These are phyloP conservation scores for Lumnitzera littorea DNA, from an alignment of 345 rosid species.

Conservation along the genomic window DNA sequence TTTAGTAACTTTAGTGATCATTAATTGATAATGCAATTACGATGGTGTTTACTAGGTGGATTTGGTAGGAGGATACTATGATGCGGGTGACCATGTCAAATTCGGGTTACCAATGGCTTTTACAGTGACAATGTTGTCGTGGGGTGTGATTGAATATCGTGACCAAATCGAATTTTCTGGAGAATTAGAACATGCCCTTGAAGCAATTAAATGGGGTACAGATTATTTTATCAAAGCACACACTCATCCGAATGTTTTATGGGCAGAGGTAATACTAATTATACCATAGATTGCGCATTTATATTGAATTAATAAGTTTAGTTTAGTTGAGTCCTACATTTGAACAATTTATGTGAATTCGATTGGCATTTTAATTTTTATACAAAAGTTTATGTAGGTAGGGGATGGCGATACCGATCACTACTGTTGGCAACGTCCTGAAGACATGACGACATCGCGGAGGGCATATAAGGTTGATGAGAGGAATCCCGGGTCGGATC, in stretches of 20 bases:
- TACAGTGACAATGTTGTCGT: constrained; percentile 85
- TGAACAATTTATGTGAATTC: too few species aligned
- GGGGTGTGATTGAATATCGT: constrained; percentile 72
- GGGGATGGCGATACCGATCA: constrained; percentile 96
- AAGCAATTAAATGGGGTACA: constrained; percentile 93
- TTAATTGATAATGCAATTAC: too few species aligned
- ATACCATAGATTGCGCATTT: too few species aligned
- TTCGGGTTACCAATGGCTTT: constrained; percentile 98
- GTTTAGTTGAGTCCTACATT: neutral
- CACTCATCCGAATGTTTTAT: constrained; percentile 68
- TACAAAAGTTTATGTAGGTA: constrained; percentile 23
- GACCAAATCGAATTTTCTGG: constrained; percentile 58
- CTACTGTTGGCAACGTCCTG: constrained; percentile 97
- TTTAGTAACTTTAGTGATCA: too few species aligned
- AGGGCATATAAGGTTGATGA: constrained; percentile 78
- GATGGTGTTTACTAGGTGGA: constrained; percentile 46
- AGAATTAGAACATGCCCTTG: constrained; percentile 66
- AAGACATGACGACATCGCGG: constrained; percentile 96
- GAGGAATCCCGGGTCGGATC: constrained; percentile 87
- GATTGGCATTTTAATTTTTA: too few species aligned
- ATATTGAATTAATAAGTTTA: neutral
- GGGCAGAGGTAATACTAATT: constrained; percentile 58
- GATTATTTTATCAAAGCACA: constrained; percentile 93
- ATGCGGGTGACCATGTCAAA: constrained; percentile 94
- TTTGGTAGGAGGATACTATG: constrained; percentile 93